A percentile compares a stretch with the other conserved stretches of the same genome.
These are phyloP conservation scores for Coniochaeta prunicola DNA, from an alignment of 2,329 filamentous ascomycete genomes.

Conservation along the genomic window DNA sequence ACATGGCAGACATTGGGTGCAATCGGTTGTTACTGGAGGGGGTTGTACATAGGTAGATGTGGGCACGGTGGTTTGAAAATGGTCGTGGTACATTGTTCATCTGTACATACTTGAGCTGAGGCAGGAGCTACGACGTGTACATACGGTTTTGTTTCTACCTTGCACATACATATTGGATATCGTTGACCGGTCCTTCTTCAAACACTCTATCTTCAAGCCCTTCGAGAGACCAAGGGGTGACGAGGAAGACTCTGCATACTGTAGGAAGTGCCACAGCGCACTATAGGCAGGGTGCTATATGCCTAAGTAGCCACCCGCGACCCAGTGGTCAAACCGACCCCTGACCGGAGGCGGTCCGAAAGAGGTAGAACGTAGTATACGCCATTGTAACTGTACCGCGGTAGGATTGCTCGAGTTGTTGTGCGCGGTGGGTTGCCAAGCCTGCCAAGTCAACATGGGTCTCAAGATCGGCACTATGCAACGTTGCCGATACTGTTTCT, in stretches of 20 bases:
- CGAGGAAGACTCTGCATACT: too few species aligned
- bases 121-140: background rate
- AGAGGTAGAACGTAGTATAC: background rate
- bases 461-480: background rate
- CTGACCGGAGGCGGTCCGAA: background rate
- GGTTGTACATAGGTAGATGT: background rate
- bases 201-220: background rate
- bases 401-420: too few species aligned
- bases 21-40: background rate
- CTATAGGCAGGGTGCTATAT: background rate
- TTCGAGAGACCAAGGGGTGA: too few species aligned
- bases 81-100: background rate
- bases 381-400: background rate
- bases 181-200: background rate
- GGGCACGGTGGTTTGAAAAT: background rate
- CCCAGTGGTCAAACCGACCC: background rate
- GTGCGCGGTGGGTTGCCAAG: background rate
- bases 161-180: background rate
- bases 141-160: background rate
- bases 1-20: background rate
- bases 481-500: background rate
- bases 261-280: background rate
- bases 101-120: background rate
- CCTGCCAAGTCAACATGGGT: background rate
- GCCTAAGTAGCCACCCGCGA: background rate